These are phyloP conservation scores for Fusarium brachygibbosum DNA, from an alignment of 2,329 filamentous ascomycete species.

Conservation along the genomic window DNA sequence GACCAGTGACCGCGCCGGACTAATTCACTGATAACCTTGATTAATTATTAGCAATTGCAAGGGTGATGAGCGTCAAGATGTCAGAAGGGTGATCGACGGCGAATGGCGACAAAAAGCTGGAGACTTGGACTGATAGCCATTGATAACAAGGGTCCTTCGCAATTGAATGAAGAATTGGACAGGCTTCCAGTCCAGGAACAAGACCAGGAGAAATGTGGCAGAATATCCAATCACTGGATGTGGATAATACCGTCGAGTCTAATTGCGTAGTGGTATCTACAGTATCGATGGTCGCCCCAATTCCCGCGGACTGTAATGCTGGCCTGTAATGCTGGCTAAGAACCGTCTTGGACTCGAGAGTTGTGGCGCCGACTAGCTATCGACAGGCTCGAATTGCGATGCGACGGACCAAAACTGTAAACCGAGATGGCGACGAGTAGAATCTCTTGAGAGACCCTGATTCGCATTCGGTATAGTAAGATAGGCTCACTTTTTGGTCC, in stretches of 20 bases:
- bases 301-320: conserved; percentile 26
- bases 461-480: conserved; percentile 32
- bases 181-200: conserved; percentile 31
- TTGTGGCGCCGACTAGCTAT: conserved; percentile 35
- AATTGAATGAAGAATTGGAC: conserved; percentile 28
- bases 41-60: conserved; percentile 31
- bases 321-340: conserved; percentile 35
- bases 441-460: conserved; percentile 24
- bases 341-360: conserved; percentile 10
- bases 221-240: conserved; percentile 21
- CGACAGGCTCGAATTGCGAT: conserved; percentile 19
- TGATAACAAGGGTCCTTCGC: conserved; percentile 25
- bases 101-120: conserved; percentile 41
- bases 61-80: conserved; percentile 24
- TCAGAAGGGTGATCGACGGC: conserved; percentile 35
- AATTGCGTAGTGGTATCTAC: conserved; percentile 33
- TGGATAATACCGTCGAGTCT: conserved; percentile 13
- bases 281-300: conserved; percentile 26
- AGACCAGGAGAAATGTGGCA: conserved; percentile 22
- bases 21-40: conserved; percentile 41
- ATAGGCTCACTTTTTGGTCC: conserved; percentile 33
- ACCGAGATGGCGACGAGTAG: conserved; percentile 16
- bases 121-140: conserved; percentile 36
- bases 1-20: conserved; percentile 19
- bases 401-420: conserved; percentile 32